Evolutionary conservation across 148 eudicot genomes (phyloP), one percentile per base, ranked within the genome.

Genomic region (Beta vulgaris): DNA sequence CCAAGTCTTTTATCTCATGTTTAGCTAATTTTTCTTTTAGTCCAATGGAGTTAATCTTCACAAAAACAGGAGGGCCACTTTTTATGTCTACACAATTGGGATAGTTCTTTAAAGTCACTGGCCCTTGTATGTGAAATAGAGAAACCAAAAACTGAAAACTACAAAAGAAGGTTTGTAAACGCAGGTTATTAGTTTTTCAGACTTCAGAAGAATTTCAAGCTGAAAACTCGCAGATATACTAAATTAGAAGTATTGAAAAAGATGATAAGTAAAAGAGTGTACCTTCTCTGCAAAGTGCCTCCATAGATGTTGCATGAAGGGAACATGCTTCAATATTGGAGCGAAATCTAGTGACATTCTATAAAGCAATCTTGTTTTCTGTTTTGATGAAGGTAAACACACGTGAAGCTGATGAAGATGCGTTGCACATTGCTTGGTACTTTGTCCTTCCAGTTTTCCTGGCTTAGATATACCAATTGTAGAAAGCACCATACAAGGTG

Each of bases 391-490:
- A 23, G 98, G 98, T 69, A 94, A 77, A 82, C 97, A 94, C 18
- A 94, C 97, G 61, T 94, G 98, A 60, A 94, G 96, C 76, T 94
- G 98, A 81, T 94, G 97, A 78, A 94, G 97, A 81, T 94, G 98
- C 12, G 97, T 94, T n/a, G 93, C 73, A 57, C 98, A 91, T 63
- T 94, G 93, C 77, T 82, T 78, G 18, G 98, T 81, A 73, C 83
- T 92, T 76, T 92, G 90, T 19, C 98, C 98, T 80, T 91, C 93
- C 73, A 94, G 78, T 78, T 94, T 92, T 42, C 98, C 97, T 6
- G 98, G 98, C 82, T 94, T 94, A 19, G 98, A 94, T 36, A 94
- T 92, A 39, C 98, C 98, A 62, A 92, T 94, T 7, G 98, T 94
- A n/a, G 98, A 94, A 36, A 92, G 83, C 44, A 94, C 98, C 86